A percentile compares a stretch with the other conserved stretches of the same genome.
These are phyloP conservation scores for Paspalum notatum DNA, from an alignment of 176 grass and related monocot genomes.

Conservation along the genomic window DNA sequence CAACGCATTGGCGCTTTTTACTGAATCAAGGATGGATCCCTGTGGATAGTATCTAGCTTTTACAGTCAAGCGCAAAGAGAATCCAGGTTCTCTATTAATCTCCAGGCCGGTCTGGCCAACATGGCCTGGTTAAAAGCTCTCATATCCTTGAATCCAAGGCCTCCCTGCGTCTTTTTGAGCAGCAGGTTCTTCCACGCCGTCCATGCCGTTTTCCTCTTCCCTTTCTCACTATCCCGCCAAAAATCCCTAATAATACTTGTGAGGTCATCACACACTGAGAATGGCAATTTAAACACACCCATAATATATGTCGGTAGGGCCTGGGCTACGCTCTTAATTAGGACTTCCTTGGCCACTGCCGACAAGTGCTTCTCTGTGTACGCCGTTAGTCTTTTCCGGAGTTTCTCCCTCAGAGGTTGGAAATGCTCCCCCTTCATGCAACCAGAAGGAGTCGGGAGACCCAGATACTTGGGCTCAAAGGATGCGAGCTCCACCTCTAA, in stretches of 20 bases:
- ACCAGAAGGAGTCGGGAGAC: neutral
- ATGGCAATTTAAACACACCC: neutral
- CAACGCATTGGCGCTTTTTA: neutral
- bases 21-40: too few relatives aligned
- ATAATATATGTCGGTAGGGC: neutral
- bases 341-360: neutral
- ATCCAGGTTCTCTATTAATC: neutral
- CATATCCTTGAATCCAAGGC: neutral
- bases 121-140: neutral
- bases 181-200: neutral
- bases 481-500: neutral
- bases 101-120: neutral
- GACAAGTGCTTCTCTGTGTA: too few relatives aligned
- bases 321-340: neutral
- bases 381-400: too few relatives aligned
- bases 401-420: too few relatives aligned
- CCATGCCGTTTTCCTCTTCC: neutral
- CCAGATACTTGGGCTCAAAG: neutral
- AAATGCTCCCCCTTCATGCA: too few relatives aligned
- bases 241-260: too few relatives aligned
- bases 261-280: too few relatives aligned
- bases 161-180: neutral
- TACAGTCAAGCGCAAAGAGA: neutral
- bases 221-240: neutral
- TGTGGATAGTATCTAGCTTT: neutral